Conservation (phyloP, 208 protist genomes). For the Strigomonas culicis region DNA sequence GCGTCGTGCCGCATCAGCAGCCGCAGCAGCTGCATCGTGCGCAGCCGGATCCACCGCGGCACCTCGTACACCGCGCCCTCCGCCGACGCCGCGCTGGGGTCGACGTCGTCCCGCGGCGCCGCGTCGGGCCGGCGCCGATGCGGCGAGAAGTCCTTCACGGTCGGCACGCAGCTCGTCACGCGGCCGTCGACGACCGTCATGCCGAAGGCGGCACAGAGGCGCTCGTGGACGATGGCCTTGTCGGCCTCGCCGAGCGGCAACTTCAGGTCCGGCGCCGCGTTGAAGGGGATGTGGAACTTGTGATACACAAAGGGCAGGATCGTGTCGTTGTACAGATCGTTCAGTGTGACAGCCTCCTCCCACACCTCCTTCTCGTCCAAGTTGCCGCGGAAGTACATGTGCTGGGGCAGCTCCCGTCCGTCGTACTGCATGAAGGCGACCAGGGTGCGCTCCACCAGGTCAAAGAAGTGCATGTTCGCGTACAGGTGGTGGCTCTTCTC, state of each 20-base stretch:
- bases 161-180: constrained; percentile 16
- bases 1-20: constrained; percentile 14
- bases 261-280: constrained; percentile 21
- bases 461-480: no score
- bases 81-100: neutral
- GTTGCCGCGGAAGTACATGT: constrained; percentile 14
- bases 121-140: neutral
- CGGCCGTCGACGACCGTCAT: constrained; percentile 22
- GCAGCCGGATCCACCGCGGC: constrained; percentile 30
- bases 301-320: constrained; percentile 34
- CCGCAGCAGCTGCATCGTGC: constrained; percentile 25
- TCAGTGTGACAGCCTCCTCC: constrained; percentile 25
- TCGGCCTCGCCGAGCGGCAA: constrained; percentile 26
- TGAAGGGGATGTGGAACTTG: constrained; percentile 31
- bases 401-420: constrained; percentile 19
- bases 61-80: constrained; percentile 11
- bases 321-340: constrained; percentile 24
- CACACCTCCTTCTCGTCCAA: constrained; percentile 17
- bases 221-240: constrained; percentile 28
- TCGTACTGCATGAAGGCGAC: constrained; percentile 49
- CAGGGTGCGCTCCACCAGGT: constrained; percentile 26
- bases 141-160: constrained; percentile 26
- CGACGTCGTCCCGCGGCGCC: neutral
- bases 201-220: constrained; percentile 28
- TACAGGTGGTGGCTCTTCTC: no score